Conservation (phyloP, 345 rosid species). For the Lepidium sativum region DNA sequence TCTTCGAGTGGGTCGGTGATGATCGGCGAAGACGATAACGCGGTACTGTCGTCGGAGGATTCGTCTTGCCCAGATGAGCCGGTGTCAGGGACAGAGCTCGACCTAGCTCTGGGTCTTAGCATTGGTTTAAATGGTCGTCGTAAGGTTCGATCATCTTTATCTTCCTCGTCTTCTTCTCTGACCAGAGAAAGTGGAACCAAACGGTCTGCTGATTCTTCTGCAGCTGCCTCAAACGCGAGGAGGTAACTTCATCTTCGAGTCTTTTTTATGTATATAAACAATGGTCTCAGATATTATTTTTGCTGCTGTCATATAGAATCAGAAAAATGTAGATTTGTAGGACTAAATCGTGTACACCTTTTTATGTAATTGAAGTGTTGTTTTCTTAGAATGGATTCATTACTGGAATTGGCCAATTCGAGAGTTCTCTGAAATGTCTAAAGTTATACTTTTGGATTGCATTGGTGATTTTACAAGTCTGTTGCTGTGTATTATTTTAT, state of each 20-base stretch:
- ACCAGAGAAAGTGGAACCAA: constrained; percentile 50
- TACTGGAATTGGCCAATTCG: neutral
- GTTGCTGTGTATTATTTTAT: neutral
- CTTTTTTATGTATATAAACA: no score
- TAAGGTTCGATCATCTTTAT: constrained; percentile 25
- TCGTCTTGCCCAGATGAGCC: constrained; percentile 59
- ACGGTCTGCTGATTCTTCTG: constrained; percentile 56
- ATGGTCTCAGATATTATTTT: neutral
- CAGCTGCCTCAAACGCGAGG: constrained; percentile 21
- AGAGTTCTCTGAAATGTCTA: neutral
- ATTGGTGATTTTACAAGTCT: neutral
- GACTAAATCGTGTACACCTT: neutral
- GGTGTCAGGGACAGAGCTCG: constrained; percentile 51
- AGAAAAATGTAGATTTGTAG: neutral
- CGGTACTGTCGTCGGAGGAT: constrained; percentile 54
- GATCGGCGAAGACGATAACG: constrained; percentile 27
- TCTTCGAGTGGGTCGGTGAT: constrained; percentile 17
- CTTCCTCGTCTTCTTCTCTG: constrained; percentile 42
- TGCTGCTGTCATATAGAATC: neutral
- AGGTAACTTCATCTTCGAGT: constrained; percentile 27
- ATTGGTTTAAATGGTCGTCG: constrained; percentile 10
- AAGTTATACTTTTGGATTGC: neutral
- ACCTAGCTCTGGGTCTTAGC: constrained; percentile 41
- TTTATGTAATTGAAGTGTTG: neutral
- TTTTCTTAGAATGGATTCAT: neutral